Conservation (phyloP, 306 rosid species). For the Prunus mongolica region DNA sequence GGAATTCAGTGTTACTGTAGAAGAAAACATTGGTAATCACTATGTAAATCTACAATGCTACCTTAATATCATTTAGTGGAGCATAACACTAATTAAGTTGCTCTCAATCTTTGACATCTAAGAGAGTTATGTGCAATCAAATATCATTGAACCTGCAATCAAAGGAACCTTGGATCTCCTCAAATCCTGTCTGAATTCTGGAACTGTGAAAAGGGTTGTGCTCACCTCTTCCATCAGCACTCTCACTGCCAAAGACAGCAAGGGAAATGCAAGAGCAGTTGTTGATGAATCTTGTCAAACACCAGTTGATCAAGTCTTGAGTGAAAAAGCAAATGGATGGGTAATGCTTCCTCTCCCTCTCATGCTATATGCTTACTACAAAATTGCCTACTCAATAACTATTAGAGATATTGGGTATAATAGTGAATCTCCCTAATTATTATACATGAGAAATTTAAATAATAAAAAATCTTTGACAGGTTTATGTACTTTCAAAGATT, state of each 20-base stretch:
- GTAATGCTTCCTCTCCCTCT: conserved; percentile 26
- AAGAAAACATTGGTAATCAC: conserved; percentile 52
- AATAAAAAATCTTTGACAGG: conserved; percentile 23
- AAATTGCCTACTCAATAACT: too few relatives aligned
- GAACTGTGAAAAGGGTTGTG: conserved; percentile 70
- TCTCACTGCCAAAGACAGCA: conserved; percentile 50
- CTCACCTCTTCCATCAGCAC: conserved; percentile 84
- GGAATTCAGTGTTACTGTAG: conserved; percentile 41
- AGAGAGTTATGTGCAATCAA: conserved; percentile 53
- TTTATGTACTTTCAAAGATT: conserved; percentile 68
- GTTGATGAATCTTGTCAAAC: conserved; percentile 75
- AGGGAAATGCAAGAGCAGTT: conserved; percentile 45
- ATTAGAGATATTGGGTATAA: too few relatives aligned
- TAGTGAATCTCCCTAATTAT: too few relatives aligned
- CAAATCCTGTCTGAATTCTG: conserved; percentile 60
- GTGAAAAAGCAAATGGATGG: conserved; percentile 71
- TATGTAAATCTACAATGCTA: background rate
- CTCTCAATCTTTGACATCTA: conserved; percentile 10
- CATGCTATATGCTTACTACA: background rate
- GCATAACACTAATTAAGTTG: background rate
- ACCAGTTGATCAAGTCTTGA: conserved; percentile 43
- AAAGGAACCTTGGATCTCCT: conserved; percentile 60
- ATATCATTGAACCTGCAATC: conserved; percentile 54
- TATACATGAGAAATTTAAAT: background rate
- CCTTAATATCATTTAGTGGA: background rate